phyloP scores from a whole-genome alignment of 208 protist genomes.

The Trypanosoma vivax region DNA sequence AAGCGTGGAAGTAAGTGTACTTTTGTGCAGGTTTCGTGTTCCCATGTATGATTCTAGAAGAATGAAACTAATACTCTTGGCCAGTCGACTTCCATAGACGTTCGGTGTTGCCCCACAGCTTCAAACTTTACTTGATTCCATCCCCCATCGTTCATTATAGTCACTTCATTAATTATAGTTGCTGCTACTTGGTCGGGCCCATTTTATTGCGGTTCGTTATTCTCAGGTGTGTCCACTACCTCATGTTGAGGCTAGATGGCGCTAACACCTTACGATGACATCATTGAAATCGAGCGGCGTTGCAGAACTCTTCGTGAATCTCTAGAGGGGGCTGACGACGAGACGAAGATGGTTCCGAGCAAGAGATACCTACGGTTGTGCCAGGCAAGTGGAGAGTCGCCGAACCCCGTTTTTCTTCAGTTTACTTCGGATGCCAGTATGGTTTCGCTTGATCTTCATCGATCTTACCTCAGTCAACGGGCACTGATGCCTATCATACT shows the following conservation, averaged over 20 bases:
- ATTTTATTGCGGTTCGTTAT: conserved; percentile 8
- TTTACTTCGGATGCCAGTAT: conserved; percentile 6
- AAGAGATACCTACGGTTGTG: conserved; percentile 24
- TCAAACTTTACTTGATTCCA: neutral
- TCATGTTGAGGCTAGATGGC: conserved; percentile 8
- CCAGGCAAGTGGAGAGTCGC: conserved; percentile 12
- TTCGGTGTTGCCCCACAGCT: neutral
- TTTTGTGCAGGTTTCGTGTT: neutral
- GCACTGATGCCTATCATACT: conserved; percentile 33
- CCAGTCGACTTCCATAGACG: no score
- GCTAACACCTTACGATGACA: conserved; percentile 21
- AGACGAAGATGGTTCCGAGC: conserved; percentile 8
- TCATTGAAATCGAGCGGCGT: conserved; percentile 17
- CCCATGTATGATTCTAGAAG: neutral
- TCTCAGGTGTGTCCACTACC: neutral
- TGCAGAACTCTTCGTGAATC: conserved; percentile 11
- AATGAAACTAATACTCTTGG: no score
- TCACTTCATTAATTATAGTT: no score
- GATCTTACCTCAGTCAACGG: conserved; percentile 31
- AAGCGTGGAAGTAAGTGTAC: neutral
- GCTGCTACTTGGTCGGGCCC: neutral
- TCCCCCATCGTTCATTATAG: no score
- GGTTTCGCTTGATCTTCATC: conserved; percentile 15
- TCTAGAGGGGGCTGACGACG: conserved; percentile 7
- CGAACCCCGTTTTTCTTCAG: conserved; percentile 12